Conservation (phyloP, 768 basidiomycete species). For the Termitomyces sp. region DNA sequence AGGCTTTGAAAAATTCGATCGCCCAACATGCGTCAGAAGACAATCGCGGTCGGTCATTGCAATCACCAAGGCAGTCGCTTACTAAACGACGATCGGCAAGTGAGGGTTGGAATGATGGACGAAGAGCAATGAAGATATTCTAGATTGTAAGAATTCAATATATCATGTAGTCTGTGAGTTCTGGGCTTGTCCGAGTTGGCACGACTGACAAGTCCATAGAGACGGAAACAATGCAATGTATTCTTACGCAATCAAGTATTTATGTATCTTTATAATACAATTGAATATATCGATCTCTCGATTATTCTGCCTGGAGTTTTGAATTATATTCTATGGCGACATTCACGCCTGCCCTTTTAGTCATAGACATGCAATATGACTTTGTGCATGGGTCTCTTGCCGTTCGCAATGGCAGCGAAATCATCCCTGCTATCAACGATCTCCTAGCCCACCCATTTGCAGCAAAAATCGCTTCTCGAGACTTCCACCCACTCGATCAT, state of each 20-base stretch:
- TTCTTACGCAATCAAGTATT: neutral
- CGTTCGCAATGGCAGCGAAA: constrained; percentile 52
- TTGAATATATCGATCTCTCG: neutral
- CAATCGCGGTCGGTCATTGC: constrained; percentile 4
- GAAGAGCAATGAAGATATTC: neutral
- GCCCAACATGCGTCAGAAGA: constrained; percentile 3
- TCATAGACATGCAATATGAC: constrained; percentile 82
- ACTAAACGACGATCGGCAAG: constrained; percentile 29
- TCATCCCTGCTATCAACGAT: constrained; percentile 51
- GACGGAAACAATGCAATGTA: neutral
- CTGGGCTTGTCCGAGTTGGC: neutral
- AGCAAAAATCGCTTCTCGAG: constrained; percentile 47
- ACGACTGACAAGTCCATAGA: neutral
- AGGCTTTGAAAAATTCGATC: constrained; percentile 11
- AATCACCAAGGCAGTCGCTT: constrained; percentile 4
- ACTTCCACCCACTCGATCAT: constrained; percentile 57
- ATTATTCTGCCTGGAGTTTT: too few species aligned
- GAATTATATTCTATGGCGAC: neutral
- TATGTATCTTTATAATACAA: neutral
- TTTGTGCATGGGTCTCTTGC: constrained; percentile 75
- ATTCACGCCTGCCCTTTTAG: constrained; percentile 50
- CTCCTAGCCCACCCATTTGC: constrained; percentile 55
- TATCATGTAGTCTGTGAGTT: neutral
- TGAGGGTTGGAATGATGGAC: constrained; percentile 21
- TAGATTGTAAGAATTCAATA: constrained; percentile 1